phyloP scores from a whole-genome alignment of 2,329 filamentous ascomycete species.

The Sodiomyces alkalinus region DNA sequence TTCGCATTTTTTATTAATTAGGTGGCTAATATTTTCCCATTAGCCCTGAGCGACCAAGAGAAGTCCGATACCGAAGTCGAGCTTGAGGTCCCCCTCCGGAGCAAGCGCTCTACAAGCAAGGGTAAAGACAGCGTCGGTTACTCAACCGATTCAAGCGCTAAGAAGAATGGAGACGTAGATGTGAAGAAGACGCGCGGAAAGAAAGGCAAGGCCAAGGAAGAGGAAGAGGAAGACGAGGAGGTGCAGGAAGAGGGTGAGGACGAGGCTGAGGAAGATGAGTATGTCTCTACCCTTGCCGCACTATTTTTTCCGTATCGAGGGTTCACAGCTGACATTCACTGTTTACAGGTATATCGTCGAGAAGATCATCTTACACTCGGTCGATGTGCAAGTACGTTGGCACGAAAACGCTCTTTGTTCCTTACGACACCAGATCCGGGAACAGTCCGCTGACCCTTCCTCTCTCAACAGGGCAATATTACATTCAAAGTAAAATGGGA shows the following conservation, averaged over 20 bases:
- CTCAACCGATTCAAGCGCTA: slow-evolving; percentile 12
- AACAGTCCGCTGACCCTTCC: slow-evolving; percentile 1
- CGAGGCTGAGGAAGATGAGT: slow-evolving; percentile 6
- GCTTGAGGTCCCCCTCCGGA: slow-evolving; percentile 10
- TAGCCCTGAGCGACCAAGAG: slow-evolving; percentile 23
- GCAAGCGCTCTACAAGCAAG: no score
- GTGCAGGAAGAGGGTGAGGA: slow-evolving; percentile 10
- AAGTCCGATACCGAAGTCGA: slow-evolving; percentile 13
- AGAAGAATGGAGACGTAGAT: slow-evolving; percentile 14
- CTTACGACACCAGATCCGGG: no score
- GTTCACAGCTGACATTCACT: no score
- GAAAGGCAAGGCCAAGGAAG: slow-evolving; percentile 19
- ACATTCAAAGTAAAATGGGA: slow-evolving; percentile 69
- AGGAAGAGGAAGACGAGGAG: slow-evolving; percentile 27
- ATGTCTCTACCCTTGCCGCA: slow-evolving; percentile 4
- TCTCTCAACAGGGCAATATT: slow-evolving; percentile 32
- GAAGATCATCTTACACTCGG: slow-evolving; percentile 51
- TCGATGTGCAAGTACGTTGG: slow-evolving; percentile 35
- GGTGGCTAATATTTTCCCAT: no score
- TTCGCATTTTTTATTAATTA: no score
- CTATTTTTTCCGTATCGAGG: no score
- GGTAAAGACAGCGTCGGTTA: no score
- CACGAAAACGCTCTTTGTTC: background rate
- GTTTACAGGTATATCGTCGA: slow-evolving; percentile 66
- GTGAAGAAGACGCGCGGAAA: slow-evolving; percentile 15